Evolutionary conservation across 2,329 filamentous ascomycete genomes (phyloP).

Genomic region (Exserohilum rostratum): DNA sequence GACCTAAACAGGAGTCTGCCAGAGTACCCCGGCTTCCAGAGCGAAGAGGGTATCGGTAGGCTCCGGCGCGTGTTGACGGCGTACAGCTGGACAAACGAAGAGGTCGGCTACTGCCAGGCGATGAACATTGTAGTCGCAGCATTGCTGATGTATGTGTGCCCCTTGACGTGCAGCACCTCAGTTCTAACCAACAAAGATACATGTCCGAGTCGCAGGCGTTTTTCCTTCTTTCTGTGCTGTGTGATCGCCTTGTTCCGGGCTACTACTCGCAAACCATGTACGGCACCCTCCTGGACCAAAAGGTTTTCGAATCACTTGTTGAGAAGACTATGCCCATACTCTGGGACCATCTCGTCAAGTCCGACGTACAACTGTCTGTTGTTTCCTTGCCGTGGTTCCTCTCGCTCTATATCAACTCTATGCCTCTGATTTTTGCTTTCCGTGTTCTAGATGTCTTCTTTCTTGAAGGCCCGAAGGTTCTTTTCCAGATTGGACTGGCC

Average conservation of each 20-base stretch:
- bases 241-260: slow-evolving; percentile 89
- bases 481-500: slow-evolving; percentile 96
- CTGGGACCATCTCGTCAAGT: slow-evolving; percentile 97
- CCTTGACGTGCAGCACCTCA: slow-evolving; percentile 8
- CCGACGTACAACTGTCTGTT: slow-evolving; percentile 94
- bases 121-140: slow-evolving; percentile 99
- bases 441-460: slow-evolving; percentile 97
- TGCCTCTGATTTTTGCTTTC: slow-evolving; percentile 97
- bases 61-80: slow-evolving; percentile 90
- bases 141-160: slow-evolving; percentile 74
- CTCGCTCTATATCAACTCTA: slow-evolving; percentile 98
- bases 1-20: slow-evolving; percentile 95
- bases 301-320: slow-evolving; percentile 97
- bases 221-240: slow-evolving; percentile 87
- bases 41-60: slow-evolving; percentile 89
- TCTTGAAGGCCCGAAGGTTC: slow-evolving; percentile 92
- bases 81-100: slow-evolving; percentile 95
- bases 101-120: slow-evolving; percentile 97
- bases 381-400: slow-evolving; percentile 98
- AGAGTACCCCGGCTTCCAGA: slow-evolving; percentile 97
- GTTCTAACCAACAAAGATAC: slow-evolving; percentile 63
- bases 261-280: slow-evolving; percentile 99
- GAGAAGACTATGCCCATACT: slow-evolving; percentile 98
- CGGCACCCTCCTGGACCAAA: slow-evolving; percentile 92
- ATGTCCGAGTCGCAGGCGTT: slow-evolving; percentile 97